These are phyloP conservation scores for Diaporthe sp. DNA, from an alignment of 2,329 filamentous ascomycete genomes.

Conservation along the genomic window DNA sequence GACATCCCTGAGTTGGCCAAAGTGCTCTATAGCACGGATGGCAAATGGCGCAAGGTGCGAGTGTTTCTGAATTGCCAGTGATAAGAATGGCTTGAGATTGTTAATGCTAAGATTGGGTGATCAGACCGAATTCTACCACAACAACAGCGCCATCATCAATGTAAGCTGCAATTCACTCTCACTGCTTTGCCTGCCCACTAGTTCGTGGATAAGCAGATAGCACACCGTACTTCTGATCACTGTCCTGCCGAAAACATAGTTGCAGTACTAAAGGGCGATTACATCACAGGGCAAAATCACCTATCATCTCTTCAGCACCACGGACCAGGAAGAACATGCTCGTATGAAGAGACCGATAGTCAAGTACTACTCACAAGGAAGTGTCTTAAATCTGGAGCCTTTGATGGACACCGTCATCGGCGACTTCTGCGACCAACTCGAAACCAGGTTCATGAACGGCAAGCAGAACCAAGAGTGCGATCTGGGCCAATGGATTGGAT, in stretches of 20 bases:
- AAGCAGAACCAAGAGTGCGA: constrained; percentile 6
- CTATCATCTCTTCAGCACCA: background rate
- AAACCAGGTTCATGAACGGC: background rate
- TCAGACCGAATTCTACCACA: background rate
- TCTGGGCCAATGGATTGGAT: background rate
- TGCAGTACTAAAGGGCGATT: background rate
- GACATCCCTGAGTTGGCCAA: background rate
- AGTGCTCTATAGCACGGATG: background rate
- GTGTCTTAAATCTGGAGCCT: background rate
- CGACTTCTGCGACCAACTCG: background rate
- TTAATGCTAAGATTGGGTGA: fast-evolving
- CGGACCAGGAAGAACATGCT: background rate
- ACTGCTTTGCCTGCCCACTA: fast-evolving
- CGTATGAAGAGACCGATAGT: background rate
- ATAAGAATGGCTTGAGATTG: too few relatives aligned
- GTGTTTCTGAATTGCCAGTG: fast-evolving
- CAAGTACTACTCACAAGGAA: background rate
- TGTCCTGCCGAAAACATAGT: background rate
- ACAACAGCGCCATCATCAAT: background rate
- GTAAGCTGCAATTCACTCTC: background rate
- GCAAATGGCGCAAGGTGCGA: background rate
- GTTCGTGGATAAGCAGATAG: background rate
- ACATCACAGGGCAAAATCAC: background rate
- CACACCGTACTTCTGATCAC: too few relatives aligned
- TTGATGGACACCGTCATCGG: background rate